A percentile compares a stretch with the other conserved stretches of the same genome.
Conservation (phyloP, 768 basidiomycete genomes). For the Tephrocybe sp. region DNA sequence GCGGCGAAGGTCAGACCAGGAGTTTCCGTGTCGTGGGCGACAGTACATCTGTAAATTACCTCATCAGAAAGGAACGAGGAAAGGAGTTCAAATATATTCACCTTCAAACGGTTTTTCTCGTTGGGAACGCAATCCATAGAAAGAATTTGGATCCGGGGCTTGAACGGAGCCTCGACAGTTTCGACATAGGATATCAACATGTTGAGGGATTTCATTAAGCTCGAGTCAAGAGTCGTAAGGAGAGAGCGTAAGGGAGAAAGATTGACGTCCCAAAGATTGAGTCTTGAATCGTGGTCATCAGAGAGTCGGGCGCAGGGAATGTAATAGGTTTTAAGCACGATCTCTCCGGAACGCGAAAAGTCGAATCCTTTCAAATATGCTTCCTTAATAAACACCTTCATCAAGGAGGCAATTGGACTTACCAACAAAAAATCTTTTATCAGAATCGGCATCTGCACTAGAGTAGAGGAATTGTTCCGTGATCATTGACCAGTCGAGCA, state of each 20-base stretch:
- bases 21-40: constrained; percentile 23
- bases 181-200: constrained; percentile 26
- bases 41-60: constrained; percentile 26
- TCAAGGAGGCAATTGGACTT: constrained; percentile 4
- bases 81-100: constrained; percentile 1
- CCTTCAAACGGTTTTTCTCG: constrained; percentile 28
- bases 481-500: constrained; percentile 26
- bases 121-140: constrained; percentile 27
- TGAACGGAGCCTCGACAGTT: constrained; percentile 16
- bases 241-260: constrained; percentile 22
- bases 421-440: constrained; percentile 32
- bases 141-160: constrained; percentile 27
- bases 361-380: constrained; percentile 26
- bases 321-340: constrained; percentile 30
- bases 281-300: constrained; percentile 7
- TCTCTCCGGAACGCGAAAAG: constrained; percentile 23
- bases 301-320: constrained; percentile 20
- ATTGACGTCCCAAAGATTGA: constrained; percentile 23
- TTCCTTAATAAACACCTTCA: not conserved
- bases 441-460: constrained; percentile 16
- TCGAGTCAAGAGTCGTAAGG: constrained; percentile 23
- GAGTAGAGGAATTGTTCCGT: constrained; percentile 29
- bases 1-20: constrained; percentile 25
- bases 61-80: not conserved
- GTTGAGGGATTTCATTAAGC: constrained; percentile 23